Evolutionary conservation across 2,329 filamentous ascomycete genomes (phyloP).

Genomic region (Penicillium decumbens): DNA sequence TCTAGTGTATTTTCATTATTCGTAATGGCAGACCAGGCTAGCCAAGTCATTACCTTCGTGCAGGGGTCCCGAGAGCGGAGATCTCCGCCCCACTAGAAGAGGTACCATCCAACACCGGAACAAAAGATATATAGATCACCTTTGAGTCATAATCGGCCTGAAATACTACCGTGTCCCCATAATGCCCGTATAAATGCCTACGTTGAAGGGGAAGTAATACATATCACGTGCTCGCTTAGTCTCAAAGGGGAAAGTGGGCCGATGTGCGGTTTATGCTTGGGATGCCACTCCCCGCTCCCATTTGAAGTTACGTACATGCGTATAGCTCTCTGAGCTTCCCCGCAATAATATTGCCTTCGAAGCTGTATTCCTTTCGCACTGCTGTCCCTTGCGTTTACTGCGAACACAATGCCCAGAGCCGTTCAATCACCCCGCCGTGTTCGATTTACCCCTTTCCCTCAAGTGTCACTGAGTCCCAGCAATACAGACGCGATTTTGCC

Average conservation of each 20-base stretch:
- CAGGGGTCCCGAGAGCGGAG: too few species aligned
- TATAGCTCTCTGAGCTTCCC: neutral
- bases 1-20: too few species aligned
- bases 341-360: neutral
- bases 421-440: conserved; percentile 1
- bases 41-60: too few species aligned
- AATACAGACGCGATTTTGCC: neutral
- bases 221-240: neutral
- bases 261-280: neutral
- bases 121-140: too few species aligned
- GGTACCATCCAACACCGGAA: too few species aligned
- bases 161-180: neutral
- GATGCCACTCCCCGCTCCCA: neutral
- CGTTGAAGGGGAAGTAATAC: neutral
- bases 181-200: neutral
- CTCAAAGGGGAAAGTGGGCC: neutral
- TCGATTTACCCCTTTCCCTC: conserved; percentile 1
- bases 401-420: neutral
- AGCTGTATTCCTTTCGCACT: neutral
- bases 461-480: neutral
- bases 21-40: too few species aligned
- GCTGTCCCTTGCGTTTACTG: neutral
- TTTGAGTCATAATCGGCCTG: too few species aligned
- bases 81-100: too few species aligned
- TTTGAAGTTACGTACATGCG: neutral